Evolutionary conservation across 2,329 filamentous ascomycete genomes (phyloP).

Genomic region (Rachicladosporium sp.): DNA sequence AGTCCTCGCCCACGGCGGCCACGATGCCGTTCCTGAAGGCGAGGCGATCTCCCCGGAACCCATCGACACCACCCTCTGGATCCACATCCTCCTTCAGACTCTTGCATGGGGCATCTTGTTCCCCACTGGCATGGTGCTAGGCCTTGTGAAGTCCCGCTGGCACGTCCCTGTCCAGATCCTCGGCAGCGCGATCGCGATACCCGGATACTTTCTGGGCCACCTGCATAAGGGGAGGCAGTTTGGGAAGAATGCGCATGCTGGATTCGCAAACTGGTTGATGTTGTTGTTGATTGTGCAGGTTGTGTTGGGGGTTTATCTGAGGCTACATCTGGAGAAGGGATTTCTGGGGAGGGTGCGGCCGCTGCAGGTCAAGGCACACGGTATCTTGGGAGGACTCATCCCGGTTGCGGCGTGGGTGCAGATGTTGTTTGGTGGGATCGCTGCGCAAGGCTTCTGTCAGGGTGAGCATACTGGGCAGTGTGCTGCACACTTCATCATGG

Average conservation of each 20-base stretch:
- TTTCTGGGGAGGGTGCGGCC: constrained; percentile 63
- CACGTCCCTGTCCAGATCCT: constrained; percentile 79
- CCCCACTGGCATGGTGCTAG: constrained; percentile 87
- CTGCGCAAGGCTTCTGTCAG: constrained; percentile 81
- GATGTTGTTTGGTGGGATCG: constrained; percentile 93
- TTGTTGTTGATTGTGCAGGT: constrained; percentile 66
- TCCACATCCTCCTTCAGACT: constrained; percentile 81
- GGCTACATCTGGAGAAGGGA: constrained; percentile 75
- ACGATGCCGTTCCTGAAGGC: constrained; percentile 54
- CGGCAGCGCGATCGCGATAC: constrained; percentile 60
- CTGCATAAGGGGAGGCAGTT: constrained; percentile 84
- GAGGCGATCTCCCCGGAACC: constrained; percentile 59
- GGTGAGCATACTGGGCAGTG: constrained; percentile 88
- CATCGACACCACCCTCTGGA: constrained; percentile 79
- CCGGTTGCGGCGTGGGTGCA: constrained; percentile 81
- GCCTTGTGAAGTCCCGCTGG: constrained; percentile 81
- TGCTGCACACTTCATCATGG: constrained; percentile 97
- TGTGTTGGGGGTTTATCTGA: constrained; percentile 72
- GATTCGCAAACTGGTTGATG: constrained; percentile 71
- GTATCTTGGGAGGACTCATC: constrained; percentile 73
- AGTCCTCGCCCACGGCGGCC: constrained; percentile 38
- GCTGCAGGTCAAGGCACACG: constrained; percentile 43
- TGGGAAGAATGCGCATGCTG: constrained; percentile 63
- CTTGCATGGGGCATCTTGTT: constrained; percentile 85
- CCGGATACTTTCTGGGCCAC: constrained; percentile 87